Evolutionary conservation across 2,329 filamentous ascomycete species (phyloP), one percentile per base, ranked within the genome.

Genomic region (Penicillium sp.): DNA sequence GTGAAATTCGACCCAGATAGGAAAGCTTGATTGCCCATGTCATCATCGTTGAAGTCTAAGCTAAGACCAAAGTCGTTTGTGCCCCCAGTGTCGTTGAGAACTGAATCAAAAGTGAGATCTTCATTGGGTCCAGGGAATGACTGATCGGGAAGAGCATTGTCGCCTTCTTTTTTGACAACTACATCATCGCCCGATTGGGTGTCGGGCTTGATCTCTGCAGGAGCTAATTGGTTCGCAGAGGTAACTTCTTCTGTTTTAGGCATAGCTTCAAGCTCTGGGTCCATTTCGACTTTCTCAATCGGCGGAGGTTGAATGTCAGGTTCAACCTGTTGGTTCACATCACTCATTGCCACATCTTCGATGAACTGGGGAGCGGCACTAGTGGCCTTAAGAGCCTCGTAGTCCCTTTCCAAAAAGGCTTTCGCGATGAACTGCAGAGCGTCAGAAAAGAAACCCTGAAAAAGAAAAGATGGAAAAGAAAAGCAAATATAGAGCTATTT

Each of bases 81-180:
- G 4, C 67, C 68, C 6, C 68, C 68, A 23, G 65, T 65, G 15
- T 74, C 70, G 21, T 74, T 71, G 38, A 78, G 72, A 58, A 75
- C 71, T 2, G 75, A 73, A 50, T 76, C 74, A 54, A 78, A 78
- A 46, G 75, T 75, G 57, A 78, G 69, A 3, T 75, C 75, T 17
- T 74, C 72, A 15, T 66, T 65, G 7, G 62, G 49, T 23, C 62
- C 66, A 35, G 70, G 60, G 25, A 67, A 62, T 40, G 65, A 59
- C 65, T 72, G 72, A 19, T 69, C 53, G 49, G 59, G 57, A 9
- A 55, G 50, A 17, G 54, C 42, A 21, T 58, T 46, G 21, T 62
- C 64, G 4, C 68, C 66, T 42, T 72, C 67, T 46, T 58, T 59
- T 60, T 70, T 72, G 15, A 67, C 58, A 17, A 58, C 37, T 7